A percentile compares a stretch with the other conserved stretches of the same genome.
Conservation (phyloP, 1,284 basidiomycete genomes). For the Cryptococcus sp. region DNA sequence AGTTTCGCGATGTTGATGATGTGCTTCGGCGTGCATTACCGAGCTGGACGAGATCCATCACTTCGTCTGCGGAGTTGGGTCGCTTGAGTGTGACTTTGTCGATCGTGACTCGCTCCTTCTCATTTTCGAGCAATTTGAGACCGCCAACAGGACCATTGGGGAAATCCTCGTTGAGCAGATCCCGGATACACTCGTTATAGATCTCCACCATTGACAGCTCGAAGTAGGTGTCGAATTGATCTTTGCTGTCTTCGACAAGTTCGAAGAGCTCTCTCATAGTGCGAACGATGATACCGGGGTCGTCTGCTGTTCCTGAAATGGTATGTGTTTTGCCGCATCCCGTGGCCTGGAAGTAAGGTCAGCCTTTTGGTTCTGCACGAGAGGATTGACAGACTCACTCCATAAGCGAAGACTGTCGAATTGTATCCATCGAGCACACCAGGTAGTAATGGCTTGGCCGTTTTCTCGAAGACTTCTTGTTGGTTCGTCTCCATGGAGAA, state of each 20-base stretch:
- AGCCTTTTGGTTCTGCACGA: not conserved
- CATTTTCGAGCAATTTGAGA: slow-evolving; percentile 89
- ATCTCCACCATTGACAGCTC: slow-evolving; percentile 94
- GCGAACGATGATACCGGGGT: slow-evolving; percentile 90
- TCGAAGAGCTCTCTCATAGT: slow-evolving; percentile 96
- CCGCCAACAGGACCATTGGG: slow-evolving; percentile 69
- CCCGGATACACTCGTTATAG: slow-evolving; percentile 97
- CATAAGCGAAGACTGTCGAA: slow-evolving; percentile 95
- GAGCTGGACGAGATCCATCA: slow-evolving; percentile 83
- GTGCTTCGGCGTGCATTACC: slow-evolving; percentile 87
- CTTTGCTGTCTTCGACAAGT: slow-evolving; percentile 77
- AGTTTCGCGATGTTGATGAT: slow-evolving; percentile 90
- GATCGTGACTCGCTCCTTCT: slow-evolving; percentile 75
- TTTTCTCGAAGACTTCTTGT: slow-evolving; percentile 80
- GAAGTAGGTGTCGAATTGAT: slow-evolving; percentile 80
- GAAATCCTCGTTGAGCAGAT: slow-evolving; percentile 75
- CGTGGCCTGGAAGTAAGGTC: slow-evolving; percentile 70
- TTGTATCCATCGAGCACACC: slow-evolving; percentile 92
- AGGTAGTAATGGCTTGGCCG: slow-evolving; percentile 77
- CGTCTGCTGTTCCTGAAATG: slow-evolving; percentile 81
- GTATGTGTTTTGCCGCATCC: slow-evolving; percentile 98
- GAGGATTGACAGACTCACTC: slow-evolving; percentile 63
- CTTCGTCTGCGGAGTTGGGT: slow-evolving; percentile 81
- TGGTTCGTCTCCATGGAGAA: slow-evolving; percentile 78
- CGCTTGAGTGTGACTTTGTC: slow-evolving; percentile 76